Conservation (phyloP, 805 yeast genomes). For the Candida piceae region DNA sequence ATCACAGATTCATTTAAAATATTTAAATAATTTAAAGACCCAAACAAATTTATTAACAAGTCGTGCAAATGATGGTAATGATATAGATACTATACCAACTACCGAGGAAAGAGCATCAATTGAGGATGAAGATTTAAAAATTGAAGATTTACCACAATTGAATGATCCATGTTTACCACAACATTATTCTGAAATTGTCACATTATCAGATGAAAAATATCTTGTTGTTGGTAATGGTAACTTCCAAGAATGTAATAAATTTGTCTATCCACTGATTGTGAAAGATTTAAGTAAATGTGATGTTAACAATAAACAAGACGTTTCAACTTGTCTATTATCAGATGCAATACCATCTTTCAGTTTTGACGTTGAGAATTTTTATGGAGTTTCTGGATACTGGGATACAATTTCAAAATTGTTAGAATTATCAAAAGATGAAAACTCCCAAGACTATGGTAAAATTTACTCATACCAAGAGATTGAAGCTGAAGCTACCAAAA, state of each 20-base stretch:
- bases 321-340: slow-evolving; percentile 45
- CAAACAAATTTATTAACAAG: too few species aligned
- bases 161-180: slow-evolving; percentile 56
- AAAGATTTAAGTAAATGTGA: slow-evolving; percentile 19
- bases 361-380: slow-evolving; percentile 49
- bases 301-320: slow-evolving; percentile 17
- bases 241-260: slow-evolving; percentile 41
- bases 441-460: slow-evolving; percentile 23
- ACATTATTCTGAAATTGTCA: slow-evolving; percentile 28
- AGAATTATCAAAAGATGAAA: slow-evolving; percentile 24
- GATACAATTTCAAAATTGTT: slow-evolving; percentile 49
- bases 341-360: slow-evolving; percentile 54
- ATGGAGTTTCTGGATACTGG: slow-evolving; percentile 68
- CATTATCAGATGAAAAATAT: slow-evolving; percentile 11
- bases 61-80: not conserved
- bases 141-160: slow-evolving; percentile 9
- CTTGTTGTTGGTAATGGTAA: slow-evolving; percentile 48
- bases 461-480: slow-evolving; percentile 43
- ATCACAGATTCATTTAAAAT: slow-evolving; percentile 47
- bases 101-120: too few species aligned
- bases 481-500: slow-evolving; percentile 38
- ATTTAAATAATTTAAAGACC: slow-evolving; percentile 32
- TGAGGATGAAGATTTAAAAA: slow-evolving; percentile 9
- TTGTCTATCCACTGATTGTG: slow-evolving; percentile 42
- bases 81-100: too few species aligned